Evolutionary conservation across 371 early-diverging fungal species (phyloP).

Genomic region (Mucor circinelloides): DNA sequence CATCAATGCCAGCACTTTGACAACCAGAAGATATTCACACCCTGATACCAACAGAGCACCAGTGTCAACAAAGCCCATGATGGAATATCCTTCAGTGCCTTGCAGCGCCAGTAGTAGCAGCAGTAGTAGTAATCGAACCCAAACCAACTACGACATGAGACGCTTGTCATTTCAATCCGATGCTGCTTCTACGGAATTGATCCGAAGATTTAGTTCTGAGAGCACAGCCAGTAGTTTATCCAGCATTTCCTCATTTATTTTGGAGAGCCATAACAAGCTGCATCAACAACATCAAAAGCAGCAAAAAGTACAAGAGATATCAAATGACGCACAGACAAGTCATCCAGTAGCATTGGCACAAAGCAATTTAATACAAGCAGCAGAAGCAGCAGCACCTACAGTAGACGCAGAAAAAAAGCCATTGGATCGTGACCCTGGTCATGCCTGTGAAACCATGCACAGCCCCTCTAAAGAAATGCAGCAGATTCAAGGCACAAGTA

Average conservation of each 20-base stretch:
- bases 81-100: slow-evolving; percentile 42
- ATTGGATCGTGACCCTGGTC: slow-evolving; percentile 16
- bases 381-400: background rate
- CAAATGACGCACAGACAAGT: background rate
- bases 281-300: slow-evolving; percentile 6
- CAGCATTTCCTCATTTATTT: slow-evolving; percentile 12
- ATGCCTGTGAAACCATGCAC: slow-evolving; percentile 15
- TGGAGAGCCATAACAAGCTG: background rate
- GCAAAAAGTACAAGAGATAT: background rate
- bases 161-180: slow-evolving; percentile 22
- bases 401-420: background rate
- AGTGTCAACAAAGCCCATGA: background rate
- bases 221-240: slow-evolving; percentile 19
- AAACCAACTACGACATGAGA: background rate
- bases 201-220: slow-evolving; percentile 26
- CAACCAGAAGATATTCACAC: slow-evolving; percentile 65
- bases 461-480: slow-evolving; percentile 8
- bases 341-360: background rate
- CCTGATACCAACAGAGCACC: slow-evolving; percentile 35
- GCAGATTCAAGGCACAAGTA: slow-evolving; percentile 2
- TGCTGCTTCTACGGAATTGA: slow-evolving; percentile 20
- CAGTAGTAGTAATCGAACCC: background rate
- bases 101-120: slow-evolving; percentile 3
- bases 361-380: background rate
- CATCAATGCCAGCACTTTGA: slow-evolving; percentile 18